Conservation (phyloP, 2,329 filamentous ascomycete genomes). For the Rachicladosporium sp. region DNA sequence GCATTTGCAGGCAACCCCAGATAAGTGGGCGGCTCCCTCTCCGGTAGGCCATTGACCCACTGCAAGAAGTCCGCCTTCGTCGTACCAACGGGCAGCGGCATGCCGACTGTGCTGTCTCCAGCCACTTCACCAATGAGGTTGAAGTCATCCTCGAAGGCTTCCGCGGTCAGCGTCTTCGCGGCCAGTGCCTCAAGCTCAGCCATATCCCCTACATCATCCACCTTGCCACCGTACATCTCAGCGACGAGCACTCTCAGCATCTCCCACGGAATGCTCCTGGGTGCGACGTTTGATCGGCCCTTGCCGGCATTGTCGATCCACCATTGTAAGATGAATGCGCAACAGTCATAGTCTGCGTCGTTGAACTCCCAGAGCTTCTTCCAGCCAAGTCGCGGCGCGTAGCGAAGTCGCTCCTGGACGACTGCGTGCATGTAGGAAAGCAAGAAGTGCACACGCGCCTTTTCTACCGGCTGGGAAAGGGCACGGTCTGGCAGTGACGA, state of each 20-base stretch:
- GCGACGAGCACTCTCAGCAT: conserved; percentile 83
- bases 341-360: conserved; percentile 98
- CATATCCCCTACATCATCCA: conserved; percentile 84
- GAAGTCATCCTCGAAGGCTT: conserved; percentile 86
- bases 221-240: conserved; percentile 96
- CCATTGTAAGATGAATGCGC: conserved; percentile 84
- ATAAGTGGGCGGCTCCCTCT: conserved; percentile 92
- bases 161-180: conserved; percentile 63
- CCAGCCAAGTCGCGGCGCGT: conserved; percentile 89
- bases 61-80: conserved; percentile 72
- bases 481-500: conserved; percentile 50
- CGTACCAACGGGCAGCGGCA: conserved; percentile 69
- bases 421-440: conserved; percentile 93
- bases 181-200: conserved; percentile 61
- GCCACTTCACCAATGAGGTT: conserved; percentile 60
- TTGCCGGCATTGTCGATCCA: conserved; percentile 79
- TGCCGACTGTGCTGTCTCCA: conserved; percentile 27
- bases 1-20: conserved; percentile 88
- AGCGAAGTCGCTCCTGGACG: conserved; percentile 84
- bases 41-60: conserved; percentile 75
- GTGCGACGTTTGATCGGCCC: conserved; percentile 83
- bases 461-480: conserved; percentile 75
- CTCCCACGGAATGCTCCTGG: conserved; percentile 89
- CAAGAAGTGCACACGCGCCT: conserved; percentile 76
- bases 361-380: conserved; percentile 99